Evolutionary conservation across 331 rosid species (phyloP), one percentile per base, ranked within the genome.

Genomic region (Telfairia occidentalis): DNA sequence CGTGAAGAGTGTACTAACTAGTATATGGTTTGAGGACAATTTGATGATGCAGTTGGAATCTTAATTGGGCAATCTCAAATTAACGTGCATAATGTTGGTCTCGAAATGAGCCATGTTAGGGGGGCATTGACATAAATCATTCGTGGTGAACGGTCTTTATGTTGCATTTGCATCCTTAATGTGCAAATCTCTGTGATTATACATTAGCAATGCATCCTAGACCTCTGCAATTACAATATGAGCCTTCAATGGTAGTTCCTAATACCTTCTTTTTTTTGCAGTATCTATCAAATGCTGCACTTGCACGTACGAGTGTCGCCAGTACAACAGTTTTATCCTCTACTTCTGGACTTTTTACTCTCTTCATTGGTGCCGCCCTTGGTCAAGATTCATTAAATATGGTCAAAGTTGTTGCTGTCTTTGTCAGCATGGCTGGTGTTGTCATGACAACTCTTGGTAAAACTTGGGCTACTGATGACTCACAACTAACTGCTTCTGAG

Each of bases 261-360:
- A 32, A 18, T 29, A 78, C 60, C 48, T 16, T 57, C 49, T 34
- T 26, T 81, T 32, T 9, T 81, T 82, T 85, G 75, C 93, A 95
- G 99, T 95, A 95, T 82, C 92, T 95, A 55, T 87, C 99, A 55
- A 95, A 92, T 89, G 97, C 99, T 72, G 99, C 99, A 37, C 97
- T 95, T 43, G 99, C 99, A 3, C 94, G 91, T 11, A 92, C 99
- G 12, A 95, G 99, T 83, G 99, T 95, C 34, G 99, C 97, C n/a
- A 95, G 99, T 77, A 92, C 99, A 73, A 95, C 97, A 66, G 97
- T 95, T 49, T 82, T 95, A 75, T 92, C 99, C 67, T 95, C 99
- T 78, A 95, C 99, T 32, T 95, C 99, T 34, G 99, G 99, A 76
- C 96, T 95, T 79, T 95, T 95, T 85, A 95, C 99, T 55, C 97